Evolutionary conservation across 805 yeast genomes (phyloP), one percentile per base, ranked within the genome.

Genomic region (Candida piceae): DNA sequence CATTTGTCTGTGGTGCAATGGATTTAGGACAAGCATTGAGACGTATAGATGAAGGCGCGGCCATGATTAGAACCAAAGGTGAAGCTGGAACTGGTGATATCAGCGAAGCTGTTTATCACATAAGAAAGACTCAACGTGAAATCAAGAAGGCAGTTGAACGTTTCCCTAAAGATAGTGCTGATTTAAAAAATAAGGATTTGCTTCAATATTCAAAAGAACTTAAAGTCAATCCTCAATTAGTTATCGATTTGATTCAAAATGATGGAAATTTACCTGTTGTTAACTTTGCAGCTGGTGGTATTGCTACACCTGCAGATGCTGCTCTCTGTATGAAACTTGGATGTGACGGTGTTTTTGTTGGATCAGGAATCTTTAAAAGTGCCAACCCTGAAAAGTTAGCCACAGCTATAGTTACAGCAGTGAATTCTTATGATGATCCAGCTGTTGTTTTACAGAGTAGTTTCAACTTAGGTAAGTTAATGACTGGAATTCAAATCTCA

Each of bases 41-140:
- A 59, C 72, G 94, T 55, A 70, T 84, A 52, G 64, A 70, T 49
- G 94, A 84, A 62, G 93, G 93, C 48, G 90, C 93, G 25, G 89
- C 90, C 22, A 82, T 84, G 90, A 74, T 84, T 56, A 72, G 93
- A 58, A 80, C 93, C 46, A 84, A 84, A 63, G 94, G 94, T 48
- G 94, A 84, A 59, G 93, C 94, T 24, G 94, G 94, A 31, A 84
- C 94, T 26, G 94, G 94, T 38, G 93, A 84, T 60, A 78, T 84
- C 36, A 76, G 85, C 29, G 90, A 84, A 60, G 93, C 93, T 11
- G 86, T 84, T 40, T 74, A 70, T 53, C 94, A 84, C 59, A 79
- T 84, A 47, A 69, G 76, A 38, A 66, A 71, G 46, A 79, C 84
- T 57, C 71, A 67, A 41, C 54, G 61, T 35, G 75, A 83, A 51